Evolutionary conservation across 495 filamentous ascomycete species (phyloP).

Genomic region (Bryoglossum gracile): DNA sequence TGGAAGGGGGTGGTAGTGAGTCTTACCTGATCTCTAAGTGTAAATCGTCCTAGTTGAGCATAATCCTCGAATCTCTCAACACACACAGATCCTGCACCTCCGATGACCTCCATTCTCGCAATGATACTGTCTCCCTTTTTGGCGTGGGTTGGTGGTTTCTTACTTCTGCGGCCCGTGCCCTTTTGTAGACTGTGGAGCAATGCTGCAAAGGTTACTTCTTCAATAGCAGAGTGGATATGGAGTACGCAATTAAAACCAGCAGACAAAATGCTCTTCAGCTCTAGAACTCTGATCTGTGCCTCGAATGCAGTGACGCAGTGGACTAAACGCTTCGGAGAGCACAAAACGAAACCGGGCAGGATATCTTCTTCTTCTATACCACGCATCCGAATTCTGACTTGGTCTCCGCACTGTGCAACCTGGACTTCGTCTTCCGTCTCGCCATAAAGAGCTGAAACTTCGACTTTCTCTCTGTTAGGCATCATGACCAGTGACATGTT

Average conservation of each 20-base stretch:
- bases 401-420: constrained; percentile 81
- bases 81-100: constrained; percentile 78
- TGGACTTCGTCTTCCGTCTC: constrained; percentile 91
- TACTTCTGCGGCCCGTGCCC: constrained; percentile 89
- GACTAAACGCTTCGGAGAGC: constrained; percentile 83
- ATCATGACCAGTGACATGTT: constrained; percentile 78
- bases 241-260: constrained; percentile 88
- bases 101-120: constrained; percentile 78
- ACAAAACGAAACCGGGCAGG: constrained; percentile 92
- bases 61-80: constrained; percentile 93
- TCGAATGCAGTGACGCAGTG: constrained; percentile 88
- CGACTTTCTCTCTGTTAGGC: constrained; percentile 79
- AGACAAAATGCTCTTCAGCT: constrained; percentile 86
- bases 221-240: constrained; percentile 86
- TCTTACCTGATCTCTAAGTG: constrained; percentile 81
- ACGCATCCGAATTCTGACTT: constrained; percentile 84
- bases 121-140: constrained; percentile 91
- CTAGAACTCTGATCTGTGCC: constrained; percentile 92
- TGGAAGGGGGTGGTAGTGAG: neutral
- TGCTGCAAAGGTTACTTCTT: constrained; percentile 83
- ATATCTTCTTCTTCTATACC: constrained; percentile 98
- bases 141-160: constrained; percentile 84
- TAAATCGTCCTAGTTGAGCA: constrained; percentile 89
- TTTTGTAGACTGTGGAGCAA: constrained; percentile 95
- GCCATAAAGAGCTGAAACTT: constrained; percentile 79